Conservation (phyloP, 2,329 filamentous ascomycete genomes). For the Fusarium nygamai region DNA sequence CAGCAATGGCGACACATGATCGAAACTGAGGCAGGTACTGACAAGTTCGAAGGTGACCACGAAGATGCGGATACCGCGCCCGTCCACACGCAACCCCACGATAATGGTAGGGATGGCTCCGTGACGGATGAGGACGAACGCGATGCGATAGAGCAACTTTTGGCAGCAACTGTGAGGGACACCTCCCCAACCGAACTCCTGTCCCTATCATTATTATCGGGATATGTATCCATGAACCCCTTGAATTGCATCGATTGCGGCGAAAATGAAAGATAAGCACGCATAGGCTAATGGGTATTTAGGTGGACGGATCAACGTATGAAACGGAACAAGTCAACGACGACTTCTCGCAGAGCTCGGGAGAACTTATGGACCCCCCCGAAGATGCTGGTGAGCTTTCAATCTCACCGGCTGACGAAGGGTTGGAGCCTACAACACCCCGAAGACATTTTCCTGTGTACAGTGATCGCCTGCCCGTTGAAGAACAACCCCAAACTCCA, state of each 20-base stretch:
- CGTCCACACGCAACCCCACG: neutral
- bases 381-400: neutral
- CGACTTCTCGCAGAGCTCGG: neutral
- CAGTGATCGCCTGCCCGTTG: conserved; percentile 25
- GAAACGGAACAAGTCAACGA: conserved; percentile 1
- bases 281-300: neutral
- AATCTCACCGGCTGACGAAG: neutral
- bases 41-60: neutral
- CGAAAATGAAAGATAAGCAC: neutral
- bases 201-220: neutral
- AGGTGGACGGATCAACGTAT: neutral
- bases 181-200: no score
- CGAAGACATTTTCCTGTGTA: conserved; percentile 33
- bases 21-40: neutral
- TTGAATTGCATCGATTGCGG: neutral
- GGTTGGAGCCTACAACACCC: neutral
- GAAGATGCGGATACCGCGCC: neutral
- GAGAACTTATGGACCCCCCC: neutral
- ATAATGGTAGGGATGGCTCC: neutral
- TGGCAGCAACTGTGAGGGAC: conserved; percentile 13
- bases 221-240: neutral
- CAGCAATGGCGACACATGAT: no score
- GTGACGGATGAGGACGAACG: neutral
- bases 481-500: conserved; percentile 39
- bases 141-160: neutral